Evolutionary conservation across 2,329 filamentous ascomycete species (phyloP).

Genomic region (Arachnomyces sp.): DNA sequence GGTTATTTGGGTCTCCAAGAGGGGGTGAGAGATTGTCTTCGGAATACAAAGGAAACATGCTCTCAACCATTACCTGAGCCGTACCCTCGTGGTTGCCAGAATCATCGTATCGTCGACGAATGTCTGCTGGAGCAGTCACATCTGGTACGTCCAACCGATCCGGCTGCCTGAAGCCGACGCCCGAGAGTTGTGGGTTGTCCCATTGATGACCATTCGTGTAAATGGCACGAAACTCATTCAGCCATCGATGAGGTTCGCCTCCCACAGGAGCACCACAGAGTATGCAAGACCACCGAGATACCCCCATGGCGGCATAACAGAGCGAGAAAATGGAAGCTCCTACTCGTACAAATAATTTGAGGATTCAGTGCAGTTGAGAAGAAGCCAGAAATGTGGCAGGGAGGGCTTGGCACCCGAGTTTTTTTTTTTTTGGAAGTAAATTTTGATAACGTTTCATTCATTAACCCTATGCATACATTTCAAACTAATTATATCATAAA

Average conservation of each 20-base stretch:
- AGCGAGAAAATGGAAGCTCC: too few species aligned
- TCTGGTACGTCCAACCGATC: background rate
- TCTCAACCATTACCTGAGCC: too few species aligned
- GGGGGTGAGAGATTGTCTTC: background rate
- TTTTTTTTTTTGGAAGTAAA: too few species aligned
- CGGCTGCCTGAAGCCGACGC: background rate
- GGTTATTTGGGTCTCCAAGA: background rate
- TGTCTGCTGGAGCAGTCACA: background rate
- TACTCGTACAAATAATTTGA: too few species aligned
- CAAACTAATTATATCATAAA: too few species aligned
- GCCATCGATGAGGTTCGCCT: background rate
- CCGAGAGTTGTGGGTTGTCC: background rate
- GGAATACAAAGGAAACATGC: background rate
- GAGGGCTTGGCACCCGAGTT: too few species aligned
- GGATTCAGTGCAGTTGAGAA: too few species aligned
- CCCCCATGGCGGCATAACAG: too few species aligned
- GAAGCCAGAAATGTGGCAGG: too few species aligned
- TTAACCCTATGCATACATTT: too few species aligned
- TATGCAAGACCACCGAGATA: background rate
- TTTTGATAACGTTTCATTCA: too few species aligned
- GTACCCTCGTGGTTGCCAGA: too few species aligned
- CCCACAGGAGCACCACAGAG: conserved; percentile 1
- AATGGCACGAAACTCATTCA: conserved; percentile 3
- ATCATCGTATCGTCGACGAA: background rate
- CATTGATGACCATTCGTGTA: background rate